Conservation (phyloP, 176 grass and related monocot genomes). For the Microstegium vimineum region DNA sequence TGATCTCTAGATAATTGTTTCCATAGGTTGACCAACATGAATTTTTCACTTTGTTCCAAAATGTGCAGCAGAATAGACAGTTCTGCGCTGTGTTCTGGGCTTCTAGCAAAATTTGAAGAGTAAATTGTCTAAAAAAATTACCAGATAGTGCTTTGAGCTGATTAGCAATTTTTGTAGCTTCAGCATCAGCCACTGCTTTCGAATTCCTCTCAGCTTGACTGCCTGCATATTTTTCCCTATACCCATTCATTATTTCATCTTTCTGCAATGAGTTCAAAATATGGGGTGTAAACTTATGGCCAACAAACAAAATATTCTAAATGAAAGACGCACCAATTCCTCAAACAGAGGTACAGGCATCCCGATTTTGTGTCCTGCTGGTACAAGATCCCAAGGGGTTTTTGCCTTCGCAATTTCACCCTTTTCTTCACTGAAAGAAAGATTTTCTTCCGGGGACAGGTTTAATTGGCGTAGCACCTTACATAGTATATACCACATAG, state of each 20-base stretch:
- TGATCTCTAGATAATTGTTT: not conserved
- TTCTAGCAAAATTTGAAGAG: not conserved
- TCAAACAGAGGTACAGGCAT: slow-evolving; percentile 82
- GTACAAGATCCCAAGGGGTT: slow-evolving; percentile 83
- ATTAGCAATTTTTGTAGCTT: slow-evolving; percentile 59
- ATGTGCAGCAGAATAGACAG: not conserved
- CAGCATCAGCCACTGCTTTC: slow-evolving; percentile 60
- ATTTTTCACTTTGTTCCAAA: not conserved
- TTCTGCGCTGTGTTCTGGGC: not conserved
- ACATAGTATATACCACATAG: not conserved
- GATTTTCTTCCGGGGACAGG: slow-evolving; percentile 38
- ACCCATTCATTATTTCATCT: slow-evolving; percentile 61
- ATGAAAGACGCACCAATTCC: slow-evolving; percentile 57
- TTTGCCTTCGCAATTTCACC: slow-evolving; percentile 59
- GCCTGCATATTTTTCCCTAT: slow-evolving; percentile 70
- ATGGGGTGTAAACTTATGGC: not conserved
- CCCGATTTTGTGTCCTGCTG: slow-evolving; percentile 79
- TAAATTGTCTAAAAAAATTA: slow-evolving; percentile 12
- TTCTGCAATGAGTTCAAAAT: slow-evolving; percentile 52
- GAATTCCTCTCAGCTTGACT: slow-evolving; percentile 82
- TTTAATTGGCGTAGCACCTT: slow-evolving; percentile 83
- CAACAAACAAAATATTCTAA: not conserved
- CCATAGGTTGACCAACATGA: not conserved
- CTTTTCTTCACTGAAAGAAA: slow-evolving; percentile 82
- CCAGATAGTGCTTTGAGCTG: slow-evolving; percentile 80